Base-by-base conservation (phyloP, 495 filamentous ascomycete species). In the Rusavskia elegans region DNA sequence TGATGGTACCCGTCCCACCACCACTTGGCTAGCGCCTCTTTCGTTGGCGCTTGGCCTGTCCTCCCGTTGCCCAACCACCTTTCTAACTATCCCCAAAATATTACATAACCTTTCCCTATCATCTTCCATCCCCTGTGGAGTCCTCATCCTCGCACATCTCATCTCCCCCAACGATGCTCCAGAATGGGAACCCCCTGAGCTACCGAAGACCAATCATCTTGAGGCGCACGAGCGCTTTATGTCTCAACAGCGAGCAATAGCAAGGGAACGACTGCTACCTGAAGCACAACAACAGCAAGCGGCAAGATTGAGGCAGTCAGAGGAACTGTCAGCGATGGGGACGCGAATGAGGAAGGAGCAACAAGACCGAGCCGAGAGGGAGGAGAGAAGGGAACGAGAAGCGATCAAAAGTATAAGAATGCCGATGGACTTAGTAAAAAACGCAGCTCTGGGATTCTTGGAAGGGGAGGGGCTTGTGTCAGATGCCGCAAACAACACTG, bases 381-480 rank as follows among this genome's bases (percentile, higher is more conserved):
- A 60, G 10, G 73, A 76, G 21, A 57, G 60, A 19, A 65, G 73
- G 20, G 53, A 64, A 16, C 56, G 68, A 23, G 79, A 83, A 55
- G 80, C 80, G 0, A 57, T 82, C 39, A 71, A 75, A 52, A 76
- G 71, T 54, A 74, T 72, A 14, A 73, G 73, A 57, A 74, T 80
- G 66, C 70, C 76, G 14, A 68, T 70, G 14, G 66, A 59, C 35
- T 63, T 71, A 0, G 72, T 80, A 32, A 74, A 73, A 3, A 65
- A 72, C 52, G 71, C 74, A 40, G 64, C 63, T 37, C 61, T 78
- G 4, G 58, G 59, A 6, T 77, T 72, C 68, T 62, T 81, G 21
- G 64, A 68, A 49, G 45, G 46, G 10, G 59, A 62, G 25, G 65
- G 59, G 5, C 21, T 67, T 2, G 41, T 45, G 41, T 2, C 16